A percentile compares a stretch with the other conserved stretches of the same genome.
Evolutionary conservation across 305 asterid species (phyloP).

Genomic region (Fraxinus greggii): DNA sequence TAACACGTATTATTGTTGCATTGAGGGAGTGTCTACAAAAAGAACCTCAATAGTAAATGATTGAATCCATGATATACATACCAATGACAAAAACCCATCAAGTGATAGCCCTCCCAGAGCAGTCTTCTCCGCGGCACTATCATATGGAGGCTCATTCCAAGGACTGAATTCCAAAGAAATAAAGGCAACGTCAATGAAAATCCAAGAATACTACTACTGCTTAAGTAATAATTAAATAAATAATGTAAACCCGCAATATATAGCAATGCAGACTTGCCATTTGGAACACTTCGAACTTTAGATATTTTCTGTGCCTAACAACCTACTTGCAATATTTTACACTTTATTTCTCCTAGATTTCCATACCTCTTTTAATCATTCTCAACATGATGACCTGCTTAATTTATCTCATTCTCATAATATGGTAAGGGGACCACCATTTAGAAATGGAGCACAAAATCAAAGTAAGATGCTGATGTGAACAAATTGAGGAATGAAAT

Average conservation of each 20-base stretch:
- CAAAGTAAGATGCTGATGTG: not conserved
- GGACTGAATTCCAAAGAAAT: conserved; percentile 54
- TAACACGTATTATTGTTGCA: not conserved
- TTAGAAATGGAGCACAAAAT: not conserved
- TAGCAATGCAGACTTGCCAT: not conserved
- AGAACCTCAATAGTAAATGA: not conserved
- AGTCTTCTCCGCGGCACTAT: conserved; percentile 78
- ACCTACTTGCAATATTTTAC: conserved; percentile 11
- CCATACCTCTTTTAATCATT: not conserved
- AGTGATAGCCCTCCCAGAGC: conserved; percentile 83
- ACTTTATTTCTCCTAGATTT: not conserved
- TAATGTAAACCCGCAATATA: not conserved
- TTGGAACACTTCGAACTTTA: not conserved
- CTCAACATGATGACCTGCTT: not conserved
- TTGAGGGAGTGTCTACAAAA: not conserved
- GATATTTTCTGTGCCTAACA: not conserved
- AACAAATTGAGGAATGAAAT: not conserved
- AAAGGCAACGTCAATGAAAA: conserved; percentile 23
- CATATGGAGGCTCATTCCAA: conserved; percentile 86
- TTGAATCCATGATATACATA: conserved; percentile 31
- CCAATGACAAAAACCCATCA: conserved; percentile 86
- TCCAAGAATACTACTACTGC: conserved; percentile 17
- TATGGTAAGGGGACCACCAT: not conserved
- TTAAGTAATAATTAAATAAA: not conserved
- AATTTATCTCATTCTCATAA: not conserved